These are phyloP conservation scores for Mallotus japonicus DNA, from an alignment of 441 rosid genomes.

Conservation along the genomic window DNA sequence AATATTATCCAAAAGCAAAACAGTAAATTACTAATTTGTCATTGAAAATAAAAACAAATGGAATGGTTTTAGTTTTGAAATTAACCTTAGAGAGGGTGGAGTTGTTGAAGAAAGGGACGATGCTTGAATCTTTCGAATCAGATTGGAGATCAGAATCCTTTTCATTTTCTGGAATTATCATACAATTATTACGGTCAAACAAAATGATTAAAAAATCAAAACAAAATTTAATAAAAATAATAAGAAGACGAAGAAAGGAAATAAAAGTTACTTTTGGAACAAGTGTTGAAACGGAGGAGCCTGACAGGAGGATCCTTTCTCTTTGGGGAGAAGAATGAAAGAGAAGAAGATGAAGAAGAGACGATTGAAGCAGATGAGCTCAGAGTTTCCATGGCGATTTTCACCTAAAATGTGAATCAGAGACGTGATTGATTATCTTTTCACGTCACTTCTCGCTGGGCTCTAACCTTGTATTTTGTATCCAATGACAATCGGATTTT, in stretches of 20 bases:
- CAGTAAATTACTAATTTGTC: neutral
- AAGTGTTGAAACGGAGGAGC: slow-evolving; percentile 42
- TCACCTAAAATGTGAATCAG: neutral
- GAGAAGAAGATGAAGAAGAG: slow-evolving; percentile 54
- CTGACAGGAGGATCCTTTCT: slow-evolving; percentile 39
- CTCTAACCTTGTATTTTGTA: too few species aligned
- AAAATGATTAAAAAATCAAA: neutral
- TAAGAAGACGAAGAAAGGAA: neutral
- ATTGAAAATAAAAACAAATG: neutral
- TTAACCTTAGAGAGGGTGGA: slow-evolving; percentile 57
- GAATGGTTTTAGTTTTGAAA: neutral
- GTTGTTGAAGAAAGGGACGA: slow-evolving; percentile 59
- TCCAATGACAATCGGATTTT: neutral
- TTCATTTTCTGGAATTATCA: slow-evolving; percentile 41
- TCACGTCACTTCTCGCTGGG: neutral
- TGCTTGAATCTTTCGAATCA: slow-evolving; percentile 47
- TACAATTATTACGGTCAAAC: neutral
- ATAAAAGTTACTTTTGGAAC: slow-evolving; percentile 52
- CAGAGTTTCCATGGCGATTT: slow-evolving; percentile 65
- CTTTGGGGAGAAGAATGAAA: slow-evolving; percentile 59
- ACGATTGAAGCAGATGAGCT: slow-evolving; percentile 56
- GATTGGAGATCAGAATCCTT: slow-evolving; percentile 52
- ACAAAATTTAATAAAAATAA: neutral
- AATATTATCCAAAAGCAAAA: slow-evolving; percentile 12
- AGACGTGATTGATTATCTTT: neutral